A percentile compares a stretch with the other conserved stretches of the same genome.
These are phyloP conservation scores for Aspergillus sp. DNA, from an alignment of 2,329 filamentous ascomycete species.

Conservation along the genomic window DNA sequence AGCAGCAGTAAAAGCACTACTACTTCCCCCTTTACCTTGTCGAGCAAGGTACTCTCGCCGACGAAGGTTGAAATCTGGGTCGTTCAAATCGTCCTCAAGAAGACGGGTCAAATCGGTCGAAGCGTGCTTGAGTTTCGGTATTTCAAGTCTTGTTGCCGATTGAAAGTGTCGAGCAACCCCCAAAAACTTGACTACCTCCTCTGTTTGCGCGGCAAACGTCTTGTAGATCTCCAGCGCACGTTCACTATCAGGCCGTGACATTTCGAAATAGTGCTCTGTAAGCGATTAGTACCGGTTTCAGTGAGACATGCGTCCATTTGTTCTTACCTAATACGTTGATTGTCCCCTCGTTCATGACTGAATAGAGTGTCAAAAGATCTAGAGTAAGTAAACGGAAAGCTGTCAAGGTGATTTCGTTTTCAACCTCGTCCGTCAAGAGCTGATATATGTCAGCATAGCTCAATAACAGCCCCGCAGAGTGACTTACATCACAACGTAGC, in stretches of 20 bases:
- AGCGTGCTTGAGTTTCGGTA: slow-evolving; percentile 96
- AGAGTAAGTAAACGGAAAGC: slow-evolving; percentile 90
- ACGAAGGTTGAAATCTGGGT: slow-evolving; percentile 93
- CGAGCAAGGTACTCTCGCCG: slow-evolving; percentile 89
- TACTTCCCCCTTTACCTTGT: slow-evolving; percentile 66
- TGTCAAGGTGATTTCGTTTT: slow-evolving; percentile 95
- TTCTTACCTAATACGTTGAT: slow-evolving; percentile 89
- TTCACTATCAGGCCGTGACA: slow-evolving; percentile 93
- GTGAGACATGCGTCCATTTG: background rate
- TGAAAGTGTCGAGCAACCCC: slow-evolving; percentile 87
- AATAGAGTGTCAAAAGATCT: slow-evolving; percentile 87
- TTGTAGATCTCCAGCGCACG: slow-evolving; percentile 91
- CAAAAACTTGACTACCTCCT: slow-evolving; percentile 88
- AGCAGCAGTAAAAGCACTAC: slow-evolving; percentile 35
- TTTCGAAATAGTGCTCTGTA: slow-evolving; percentile 93
- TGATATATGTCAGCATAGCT: slow-evolving; percentile 42
- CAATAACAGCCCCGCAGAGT: background rate
- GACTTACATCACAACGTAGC: slow-evolving; percentile 83
- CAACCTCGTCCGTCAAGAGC: slow-evolving; percentile 84
- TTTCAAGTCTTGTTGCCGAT: slow-evolving; percentile 87
- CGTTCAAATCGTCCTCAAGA: slow-evolving; percentile 90
- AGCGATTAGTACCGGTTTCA: slow-evolving; percentile 14
- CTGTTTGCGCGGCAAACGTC: slow-evolving; percentile 87
- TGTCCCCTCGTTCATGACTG: slow-evolving; percentile 93
- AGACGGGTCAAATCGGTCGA: slow-evolving; percentile 88